Base-by-base conservation (phyloP, 345 rosid genomes). In the Eucalyptus urophylla region DNA sequence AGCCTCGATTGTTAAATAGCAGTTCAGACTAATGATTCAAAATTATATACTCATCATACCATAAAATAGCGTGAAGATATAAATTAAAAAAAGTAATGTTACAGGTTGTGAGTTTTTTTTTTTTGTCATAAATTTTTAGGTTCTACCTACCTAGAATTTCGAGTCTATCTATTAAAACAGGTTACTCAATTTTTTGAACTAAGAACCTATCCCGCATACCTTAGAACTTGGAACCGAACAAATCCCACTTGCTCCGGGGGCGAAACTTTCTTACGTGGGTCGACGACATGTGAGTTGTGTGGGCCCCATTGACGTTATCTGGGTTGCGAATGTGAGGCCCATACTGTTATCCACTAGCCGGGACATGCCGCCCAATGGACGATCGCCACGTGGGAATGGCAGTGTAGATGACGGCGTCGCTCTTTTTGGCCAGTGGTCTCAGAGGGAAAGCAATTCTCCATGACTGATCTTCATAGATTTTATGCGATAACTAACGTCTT, bases 281-380 rank as follows among this genome's bases (percentile, higher is more conserved):
- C 6, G 4, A 2, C 22, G 87, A 33, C 54, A 44, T n/a, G 40
- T 47, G 88, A 80, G 88, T 8, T 21, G 1, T 1, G 21, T 24
- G 19, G 88, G 88, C 31, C 58, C 89, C 90, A 19, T 87, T 40
- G 76, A 54, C 45, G 86, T 89, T 53, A 86, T 86, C 31, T 76
- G 21, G 31, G 14, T n/a, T 51, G 51, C 87, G 47, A 86, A 53
- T 87, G 89, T 5, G 76, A 87, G 31, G 56, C 90, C 56, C 16
- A 16, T 49, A 44, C 80, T 54, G 16, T 65, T 87, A 89, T 87
- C 90, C 88, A 43, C 27, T 11, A 87, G 69, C 22, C 0, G 16
- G 49, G 31, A 27, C 33, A 15, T 45, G 31, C 45, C 14, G 25
- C 29, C 87, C 88, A 89, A 89, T 80, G 85, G 51, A 8, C 2